Conservation (phyloP, 2,329 filamentous ascomycete species). For the Chalara sp. region DNA sequence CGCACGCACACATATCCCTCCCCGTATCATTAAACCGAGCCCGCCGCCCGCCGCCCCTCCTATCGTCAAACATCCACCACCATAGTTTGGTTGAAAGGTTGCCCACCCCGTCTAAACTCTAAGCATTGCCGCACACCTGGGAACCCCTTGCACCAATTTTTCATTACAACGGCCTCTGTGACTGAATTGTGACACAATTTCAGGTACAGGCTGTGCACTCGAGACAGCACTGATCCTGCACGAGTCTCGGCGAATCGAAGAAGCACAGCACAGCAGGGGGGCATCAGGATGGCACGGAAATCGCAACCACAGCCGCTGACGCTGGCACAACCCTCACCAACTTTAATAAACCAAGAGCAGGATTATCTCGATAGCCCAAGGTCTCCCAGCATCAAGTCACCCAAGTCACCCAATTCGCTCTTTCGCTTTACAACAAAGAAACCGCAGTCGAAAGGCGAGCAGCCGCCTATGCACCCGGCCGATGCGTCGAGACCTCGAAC, state of each 20-base stretch:
- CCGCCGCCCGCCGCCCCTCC: too few species aligned
- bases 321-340: constrained; percentile 13
- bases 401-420: constrained; percentile 18
- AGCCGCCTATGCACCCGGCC: constrained; percentile 14
- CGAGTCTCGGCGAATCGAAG: constrained; percentile 4
- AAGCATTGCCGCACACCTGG: too few species aligned
- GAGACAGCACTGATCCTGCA: constrained; percentile 11
- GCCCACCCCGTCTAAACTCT: too few species aligned
- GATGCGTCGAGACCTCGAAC: constrained; percentile 11
- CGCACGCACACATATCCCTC: too few species aligned
- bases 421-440: constrained; percentile 25
- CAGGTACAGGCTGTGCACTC: constrained; percentile 19
- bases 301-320: constrained; percentile 24
- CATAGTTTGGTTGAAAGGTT: too few species aligned
- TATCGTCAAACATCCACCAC: too few species aligned
- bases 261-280: constrained; percentile 10
- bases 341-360: constrained; percentile 7
- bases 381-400: constrained; percentile 20
- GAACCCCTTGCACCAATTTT: too few species aligned
- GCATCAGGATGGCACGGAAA: constrained; percentile 23
- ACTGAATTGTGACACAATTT: background rate
- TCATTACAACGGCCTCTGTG: too few species aligned
- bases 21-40: too few species aligned
- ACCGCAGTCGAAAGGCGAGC: constrained; percentile 12
- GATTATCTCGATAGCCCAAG: constrained; percentile 13